Evolutionary conservation across 169 alveolate species (phyloP).

Genomic region (Cryptosporidium ryanae): DNA sequence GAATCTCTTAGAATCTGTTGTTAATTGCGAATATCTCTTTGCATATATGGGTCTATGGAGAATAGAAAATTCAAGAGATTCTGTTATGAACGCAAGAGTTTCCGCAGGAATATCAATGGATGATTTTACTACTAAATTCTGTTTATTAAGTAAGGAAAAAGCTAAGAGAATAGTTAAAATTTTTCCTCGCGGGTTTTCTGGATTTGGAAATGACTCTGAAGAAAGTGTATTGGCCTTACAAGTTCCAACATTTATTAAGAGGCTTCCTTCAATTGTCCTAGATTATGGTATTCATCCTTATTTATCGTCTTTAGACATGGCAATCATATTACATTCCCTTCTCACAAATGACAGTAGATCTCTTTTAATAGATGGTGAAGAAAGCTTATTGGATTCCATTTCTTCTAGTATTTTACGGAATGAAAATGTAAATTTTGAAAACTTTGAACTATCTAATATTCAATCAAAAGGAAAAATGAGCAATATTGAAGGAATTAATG

Average conservation of each 20-base stretch:
- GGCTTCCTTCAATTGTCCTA: constrained; percentile 33
- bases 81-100: constrained; percentile 54
- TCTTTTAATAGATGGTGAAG: not conserved
- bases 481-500: not conserved
- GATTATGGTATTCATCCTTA: constrained; percentile 59
- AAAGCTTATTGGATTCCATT: constrained; percentile 44
- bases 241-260: constrained; percentile 37
- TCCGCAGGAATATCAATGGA: constrained; percentile 55
- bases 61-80: constrained; percentile 29
- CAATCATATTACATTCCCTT: constrained; percentile 42
- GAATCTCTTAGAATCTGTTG: constrained; percentile 51
- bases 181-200: constrained; percentile 56
- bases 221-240: constrained; percentile 11
- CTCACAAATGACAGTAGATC: constrained; percentile 37
- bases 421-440: not conserved
- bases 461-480: not conserved
- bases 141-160: constrained; percentile 20
- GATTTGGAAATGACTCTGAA: constrained; percentile 13
- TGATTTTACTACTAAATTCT: constrained; percentile 49
- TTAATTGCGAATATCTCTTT: constrained; percentile 28
- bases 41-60: constrained; percentile 54
- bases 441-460: not conserved
- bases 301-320: constrained; percentile 63
- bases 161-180: constrained; percentile 33
- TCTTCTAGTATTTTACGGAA: constrained; percentile 8